phyloP scores from a whole-genome alignment of 108 stramenopile species.

The Nitzschia putrida region DNA sequence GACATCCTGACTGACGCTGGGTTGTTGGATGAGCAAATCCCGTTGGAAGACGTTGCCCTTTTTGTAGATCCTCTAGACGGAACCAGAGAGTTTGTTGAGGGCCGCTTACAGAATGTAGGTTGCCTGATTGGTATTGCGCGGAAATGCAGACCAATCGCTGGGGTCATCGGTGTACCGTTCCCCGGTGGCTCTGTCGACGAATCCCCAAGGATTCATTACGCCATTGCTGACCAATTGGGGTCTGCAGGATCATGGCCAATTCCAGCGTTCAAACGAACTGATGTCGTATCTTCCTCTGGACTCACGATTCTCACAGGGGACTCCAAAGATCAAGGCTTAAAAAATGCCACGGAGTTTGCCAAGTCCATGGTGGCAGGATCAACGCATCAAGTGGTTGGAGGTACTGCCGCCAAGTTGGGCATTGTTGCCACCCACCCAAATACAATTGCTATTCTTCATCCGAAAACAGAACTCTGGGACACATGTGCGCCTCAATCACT shows the following conservation, averaged over 20 bases:
- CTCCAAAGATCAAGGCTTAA: constrained; percentile 38
- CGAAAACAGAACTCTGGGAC: constrained; percentile 65
- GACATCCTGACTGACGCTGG: not conserved
- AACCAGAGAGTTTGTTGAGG: constrained; percentile 84
- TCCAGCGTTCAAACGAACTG: not conserved
- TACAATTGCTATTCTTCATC: constrained; percentile 56
- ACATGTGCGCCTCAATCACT: constrained; percentile 64
- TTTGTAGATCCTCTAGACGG: constrained; percentile 88
- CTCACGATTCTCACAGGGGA: constrained; percentile 57
- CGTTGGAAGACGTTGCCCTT: constrained; percentile 40
- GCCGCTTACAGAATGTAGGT: constrained; percentile 70
- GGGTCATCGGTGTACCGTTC: constrained; percentile 78
- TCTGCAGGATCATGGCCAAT: constrained; percentile 33
- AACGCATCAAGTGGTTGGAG: constrained; percentile 44
- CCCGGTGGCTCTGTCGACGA: constrained; percentile 32
- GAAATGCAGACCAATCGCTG: constrained; percentile 58
- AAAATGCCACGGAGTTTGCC: constrained; percentile 26
- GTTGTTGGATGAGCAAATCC: constrained; percentile 32
- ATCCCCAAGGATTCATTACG: constrained; percentile 48
- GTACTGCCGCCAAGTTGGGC: constrained; percentile 58
- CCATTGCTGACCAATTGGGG: constrained; percentile 43
- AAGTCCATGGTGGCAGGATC: constrained; percentile 12
- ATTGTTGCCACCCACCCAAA: constrained; percentile 36
- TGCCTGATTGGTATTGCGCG: constrained; percentile 73
- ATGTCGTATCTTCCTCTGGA: not conserved